A percentile compares a stretch with the other conserved stretches of the same genome.
Evolutionary conservation across 192 early-diverging fungal species (phyloP).

Genomic region (Backusella mclennaniae): DNA sequence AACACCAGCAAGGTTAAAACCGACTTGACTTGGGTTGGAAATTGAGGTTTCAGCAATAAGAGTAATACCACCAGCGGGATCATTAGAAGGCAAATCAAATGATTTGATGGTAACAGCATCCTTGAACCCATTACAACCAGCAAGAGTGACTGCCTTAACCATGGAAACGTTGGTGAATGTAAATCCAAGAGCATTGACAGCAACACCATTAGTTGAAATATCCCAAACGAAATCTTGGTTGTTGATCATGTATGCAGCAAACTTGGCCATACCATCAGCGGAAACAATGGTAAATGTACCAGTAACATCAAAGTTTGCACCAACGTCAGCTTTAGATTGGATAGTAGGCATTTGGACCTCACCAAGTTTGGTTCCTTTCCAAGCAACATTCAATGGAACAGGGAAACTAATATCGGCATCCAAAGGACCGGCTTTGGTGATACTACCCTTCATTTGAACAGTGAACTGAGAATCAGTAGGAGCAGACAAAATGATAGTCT

Average conservation of each 20-base stretch:
- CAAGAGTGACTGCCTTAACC: constrained; percentile 47
- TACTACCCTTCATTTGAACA: constrained; percentile 43
- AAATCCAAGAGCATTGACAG: constrained; percentile 51
- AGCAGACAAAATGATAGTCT: constrained; percentile 30
- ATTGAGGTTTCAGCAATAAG: constrained; percentile 61
- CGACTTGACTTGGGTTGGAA: constrained; percentile 57
- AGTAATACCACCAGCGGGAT: constrained; percentile 59
- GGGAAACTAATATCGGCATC: constrained; percentile 47
- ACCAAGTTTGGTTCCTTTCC: constrained; percentile 42
- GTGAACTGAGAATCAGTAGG: constrained; percentile 42
- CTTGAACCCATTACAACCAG: constrained; percentile 46
- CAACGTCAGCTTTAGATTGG: constrained; percentile 39
- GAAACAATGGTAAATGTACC: constrained; percentile 41
- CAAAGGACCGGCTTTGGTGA: constrained; percentile 50
- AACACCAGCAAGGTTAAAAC: constrained; percentile 47
- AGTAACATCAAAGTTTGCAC: constrained; percentile 46
- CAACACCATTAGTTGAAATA: constrained; percentile 42
- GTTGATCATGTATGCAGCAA: constrained; percentile 52
- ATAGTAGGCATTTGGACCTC: constrained; percentile 45
- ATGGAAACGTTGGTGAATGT: constrained; percentile 48
- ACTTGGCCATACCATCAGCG: constrained; percentile 41
- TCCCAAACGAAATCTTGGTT: constrained; percentile 48
- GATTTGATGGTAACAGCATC: constrained; percentile 37
- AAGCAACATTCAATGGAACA: constrained; percentile 38
- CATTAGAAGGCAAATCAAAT: constrained; percentile 54